A percentile compares a stretch with the other conserved stretches of the same genome.
phyloP scores from a whole-genome alignment of 495 filamentous ascomycete species.

The Penicillium ucsense region DNA sequence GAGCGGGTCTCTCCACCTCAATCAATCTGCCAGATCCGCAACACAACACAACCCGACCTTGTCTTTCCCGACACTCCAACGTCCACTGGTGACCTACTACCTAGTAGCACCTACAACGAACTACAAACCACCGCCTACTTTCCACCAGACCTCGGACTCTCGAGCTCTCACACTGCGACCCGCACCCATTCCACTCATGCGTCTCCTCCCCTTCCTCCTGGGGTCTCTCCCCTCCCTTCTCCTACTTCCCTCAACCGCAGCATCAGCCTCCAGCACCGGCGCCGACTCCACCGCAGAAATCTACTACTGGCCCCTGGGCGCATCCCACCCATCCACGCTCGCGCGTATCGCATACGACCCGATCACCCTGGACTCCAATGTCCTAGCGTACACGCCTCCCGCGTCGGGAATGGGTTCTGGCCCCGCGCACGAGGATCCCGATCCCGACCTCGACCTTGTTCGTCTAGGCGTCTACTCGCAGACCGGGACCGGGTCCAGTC shows the following conservation, averaged over 20 bases:
- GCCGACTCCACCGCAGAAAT: constrained; percentile 24
- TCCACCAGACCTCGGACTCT: neutral
- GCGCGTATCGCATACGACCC: constrained; percentile 34
- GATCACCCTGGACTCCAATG: constrained; percentile 18
- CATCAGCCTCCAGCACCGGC: constrained; percentile 3
- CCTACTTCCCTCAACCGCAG: no score
- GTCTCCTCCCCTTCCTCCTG: constrained; percentile 12
- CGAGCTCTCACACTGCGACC: neutral
- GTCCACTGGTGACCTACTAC: no score
- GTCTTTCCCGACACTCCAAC: no score
- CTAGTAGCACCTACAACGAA: no score
- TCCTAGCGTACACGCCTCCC: constrained; percentile 29
- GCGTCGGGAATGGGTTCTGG: neutral
- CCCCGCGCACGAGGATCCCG: neutral
- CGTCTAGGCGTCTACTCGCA: constrained; percentile 28
- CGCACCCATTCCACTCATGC: constrained; percentile 14
- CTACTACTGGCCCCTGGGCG: constrained; percentile 30
- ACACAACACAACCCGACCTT: no score
- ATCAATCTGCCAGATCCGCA: no score
- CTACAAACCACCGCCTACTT: neutral
- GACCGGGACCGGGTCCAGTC: constrained; percentile 11
- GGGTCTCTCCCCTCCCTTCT: constrained; percentile 6
- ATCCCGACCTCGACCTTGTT: constrained; percentile 13
- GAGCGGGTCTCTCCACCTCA: no score
- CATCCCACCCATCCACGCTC: constrained; percentile 27